phyloP scores from a whole-genome alignment of 1,284 basidiomycete species.

The Ustilago loliicola region DNA sequence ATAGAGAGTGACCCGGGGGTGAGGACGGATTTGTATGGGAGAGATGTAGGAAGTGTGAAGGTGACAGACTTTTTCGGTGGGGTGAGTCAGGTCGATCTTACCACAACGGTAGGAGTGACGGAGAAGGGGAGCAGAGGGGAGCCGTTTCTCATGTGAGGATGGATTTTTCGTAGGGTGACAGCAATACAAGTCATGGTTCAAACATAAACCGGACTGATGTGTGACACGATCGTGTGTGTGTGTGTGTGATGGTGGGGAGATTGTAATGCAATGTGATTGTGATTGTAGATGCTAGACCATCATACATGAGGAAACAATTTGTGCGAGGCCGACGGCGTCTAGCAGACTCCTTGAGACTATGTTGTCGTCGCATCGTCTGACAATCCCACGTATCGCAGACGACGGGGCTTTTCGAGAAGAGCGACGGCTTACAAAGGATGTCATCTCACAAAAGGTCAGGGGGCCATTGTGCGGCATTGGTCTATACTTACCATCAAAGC shows the following conservation, averaged over 20 bases:
- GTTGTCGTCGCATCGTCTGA: slow-evolving; percentile 1
- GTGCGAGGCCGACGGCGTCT: not conserved
- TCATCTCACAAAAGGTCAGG: not conserved
- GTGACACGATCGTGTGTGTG: not conserved
- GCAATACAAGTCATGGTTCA: not conserved
- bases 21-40: slow-evolving; percentile 83
- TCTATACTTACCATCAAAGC: not conserved
- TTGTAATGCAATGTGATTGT: not conserved
- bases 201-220: not conserved
- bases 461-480: not conserved
- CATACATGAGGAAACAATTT: not conserved
- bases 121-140: slow-evolving; percentile 2
- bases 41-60: slow-evolving; percentile 79
- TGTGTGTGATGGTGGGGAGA: not conserved
- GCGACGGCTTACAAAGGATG: not conserved
- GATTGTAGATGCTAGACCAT: not conserved
- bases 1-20: slow-evolving; percentile 90
- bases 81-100: slow-evolving; percentile 83
- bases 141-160: slow-evolving; percentile 21
- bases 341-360: not conserved
- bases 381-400: not conserved
- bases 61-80: slow-evolving; percentile 97
- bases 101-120: slow-evolving; percentile 1
- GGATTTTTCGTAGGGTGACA: not conserved
- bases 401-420: not conserved